phyloP scores from a whole-genome alignment of 805 yeast species.

The Torulaspora delbrueckii region DNA sequence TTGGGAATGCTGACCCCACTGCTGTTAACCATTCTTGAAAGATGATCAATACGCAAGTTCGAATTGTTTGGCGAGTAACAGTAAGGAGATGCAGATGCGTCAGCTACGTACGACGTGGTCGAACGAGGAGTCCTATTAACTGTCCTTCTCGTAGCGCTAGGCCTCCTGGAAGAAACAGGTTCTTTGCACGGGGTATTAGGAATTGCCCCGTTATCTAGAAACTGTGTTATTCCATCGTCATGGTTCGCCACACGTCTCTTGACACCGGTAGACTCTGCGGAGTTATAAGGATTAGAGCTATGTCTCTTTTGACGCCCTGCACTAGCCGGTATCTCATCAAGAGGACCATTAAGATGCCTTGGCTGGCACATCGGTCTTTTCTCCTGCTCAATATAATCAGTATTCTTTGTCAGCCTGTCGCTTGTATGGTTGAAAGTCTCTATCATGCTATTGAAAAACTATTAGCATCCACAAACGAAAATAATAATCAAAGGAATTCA shows the following conservation, averaged over 20 bases:
- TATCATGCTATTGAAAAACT: constrained; percentile 7
- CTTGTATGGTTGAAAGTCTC: constrained; percentile 13
- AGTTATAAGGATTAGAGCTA: constrained; percentile 21
- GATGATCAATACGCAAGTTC: background rate
- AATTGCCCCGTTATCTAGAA: constrained; percentile 6
- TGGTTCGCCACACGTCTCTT: constrained; percentile 26
- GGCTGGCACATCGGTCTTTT: constrained; percentile 1
- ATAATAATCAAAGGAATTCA: no score
- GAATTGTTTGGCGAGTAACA: constrained; percentile 1
- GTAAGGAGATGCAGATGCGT: constrained; percentile 16
- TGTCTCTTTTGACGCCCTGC: constrained; percentile 26
- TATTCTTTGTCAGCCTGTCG: constrained; percentile 5
- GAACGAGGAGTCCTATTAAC: constrained; percentile 12
- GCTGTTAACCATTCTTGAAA: constrained; percentile 1
- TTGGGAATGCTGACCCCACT: constrained; percentile 5
- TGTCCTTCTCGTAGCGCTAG: constrained; percentile 6
- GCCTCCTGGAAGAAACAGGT: constrained; percentile 10
- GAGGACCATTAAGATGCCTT: background rate
- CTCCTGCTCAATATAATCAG: background rate
- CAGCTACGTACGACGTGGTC: constrained; percentile 5
- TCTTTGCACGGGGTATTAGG: constrained; percentile 13
- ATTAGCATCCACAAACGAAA: background rate
- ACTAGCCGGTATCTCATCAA: constrained; percentile 1
- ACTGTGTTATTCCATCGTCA: constrained; percentile 4
- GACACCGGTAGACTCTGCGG: constrained; percentile 9